These are phyloP conservation scores for Backusella circina DNA, from an alignment of 192 early-diverging fungal species.

Conservation along the genomic window DNA sequence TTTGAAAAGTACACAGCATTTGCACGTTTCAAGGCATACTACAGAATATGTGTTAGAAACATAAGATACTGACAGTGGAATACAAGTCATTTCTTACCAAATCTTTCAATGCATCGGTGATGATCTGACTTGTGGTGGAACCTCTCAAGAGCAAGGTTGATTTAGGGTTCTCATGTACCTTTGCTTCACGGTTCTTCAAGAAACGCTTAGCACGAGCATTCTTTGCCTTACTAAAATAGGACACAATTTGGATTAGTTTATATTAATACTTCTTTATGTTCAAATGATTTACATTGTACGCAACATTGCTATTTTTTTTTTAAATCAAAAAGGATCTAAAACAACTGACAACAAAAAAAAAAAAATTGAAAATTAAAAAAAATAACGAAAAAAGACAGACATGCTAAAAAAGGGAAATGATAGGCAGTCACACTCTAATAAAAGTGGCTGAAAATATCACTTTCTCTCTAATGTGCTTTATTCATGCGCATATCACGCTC, in stretches of 20 bases:
- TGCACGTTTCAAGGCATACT: conserved; percentile 89
- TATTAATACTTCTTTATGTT: background rate
- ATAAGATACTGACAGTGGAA: background rate
- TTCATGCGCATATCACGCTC: background rate
- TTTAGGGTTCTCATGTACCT: conserved; percentile 89
- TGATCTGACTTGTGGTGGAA: conserved; percentile 79
- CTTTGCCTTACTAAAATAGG: conserved; percentile 69
- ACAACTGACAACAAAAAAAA: background rate
- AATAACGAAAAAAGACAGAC: background rate
- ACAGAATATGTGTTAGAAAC: background rate
- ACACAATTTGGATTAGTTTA: background rate
- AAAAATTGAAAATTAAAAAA: background rate
- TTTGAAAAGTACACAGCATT: conserved; percentile 86
- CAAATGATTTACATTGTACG: conserved; percentile 30
- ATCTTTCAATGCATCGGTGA: conserved; percentile 83
- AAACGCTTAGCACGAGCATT: conserved; percentile 87
- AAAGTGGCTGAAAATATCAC: conserved; percentile 3
- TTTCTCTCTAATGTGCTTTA: background rate
- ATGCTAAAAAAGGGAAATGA: background rate
- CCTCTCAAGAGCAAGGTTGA: conserved; percentile 87
- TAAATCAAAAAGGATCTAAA: background rate
- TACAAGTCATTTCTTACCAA: conserved; percentile 52
- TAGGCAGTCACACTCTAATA: background rate
- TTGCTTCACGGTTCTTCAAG: conserved; percentile 83
- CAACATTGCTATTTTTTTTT: conserved; percentile 13